phyloP scores from a whole-genome alignment of 2,329 filamentous ascomycete genomes.

The Cadophora gregata region DNA sequence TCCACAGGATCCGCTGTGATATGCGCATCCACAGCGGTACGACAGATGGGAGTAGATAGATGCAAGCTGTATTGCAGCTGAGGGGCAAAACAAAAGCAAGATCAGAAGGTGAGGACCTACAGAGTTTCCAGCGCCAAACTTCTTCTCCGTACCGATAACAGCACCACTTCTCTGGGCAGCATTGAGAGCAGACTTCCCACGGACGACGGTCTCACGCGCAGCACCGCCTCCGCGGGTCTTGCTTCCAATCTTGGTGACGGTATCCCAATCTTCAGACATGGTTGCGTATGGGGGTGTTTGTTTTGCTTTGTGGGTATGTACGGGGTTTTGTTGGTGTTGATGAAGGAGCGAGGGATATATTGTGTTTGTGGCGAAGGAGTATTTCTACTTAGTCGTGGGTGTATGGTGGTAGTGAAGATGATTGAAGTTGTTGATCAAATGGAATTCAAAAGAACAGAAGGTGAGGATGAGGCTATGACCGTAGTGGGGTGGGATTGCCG shows the following conservation, averaged over 20 bases:
- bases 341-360: background rate
- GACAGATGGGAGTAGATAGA: slow-evolving; percentile 9
- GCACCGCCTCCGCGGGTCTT: slow-evolving; percentile 72
- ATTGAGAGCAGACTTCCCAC: slow-evolving; percentile 83
- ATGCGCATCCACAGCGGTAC: background rate
- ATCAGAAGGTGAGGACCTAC: slow-evolving; percentile 63
- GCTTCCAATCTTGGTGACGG: slow-evolving; percentile 91
- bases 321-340: background rate
- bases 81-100: background rate
- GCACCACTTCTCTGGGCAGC: slow-evolving; percentile 83
- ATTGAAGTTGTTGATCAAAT: slow-evolving; percentile 18
- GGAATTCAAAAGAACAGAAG: slow-evolving; percentile 13
- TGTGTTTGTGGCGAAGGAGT: slow-evolving; percentile 23
- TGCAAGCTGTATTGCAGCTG: slow-evolving; percentile 6
- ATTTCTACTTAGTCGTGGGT: slow-evolving; percentile 15
- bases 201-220: slow-evolving; percentile 85
- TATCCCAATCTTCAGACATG: slow-evolving; percentile 80
- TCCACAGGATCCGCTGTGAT: background rate
- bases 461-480: slow-evolving; percentile 21
- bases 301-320: slow-evolving; percentile 4
- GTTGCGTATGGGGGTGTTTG: slow-evolving; percentile 35
- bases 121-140: slow-evolving; percentile 77
- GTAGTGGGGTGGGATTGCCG: slow-evolving; percentile 20
- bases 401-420: slow-evolving; percentile 23
- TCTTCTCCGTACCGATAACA: slow-evolving; percentile 90